phyloP scores from a whole-genome alignment of 768 basidiomycete genomes.

The Boletus vinaceobasis region DNA sequence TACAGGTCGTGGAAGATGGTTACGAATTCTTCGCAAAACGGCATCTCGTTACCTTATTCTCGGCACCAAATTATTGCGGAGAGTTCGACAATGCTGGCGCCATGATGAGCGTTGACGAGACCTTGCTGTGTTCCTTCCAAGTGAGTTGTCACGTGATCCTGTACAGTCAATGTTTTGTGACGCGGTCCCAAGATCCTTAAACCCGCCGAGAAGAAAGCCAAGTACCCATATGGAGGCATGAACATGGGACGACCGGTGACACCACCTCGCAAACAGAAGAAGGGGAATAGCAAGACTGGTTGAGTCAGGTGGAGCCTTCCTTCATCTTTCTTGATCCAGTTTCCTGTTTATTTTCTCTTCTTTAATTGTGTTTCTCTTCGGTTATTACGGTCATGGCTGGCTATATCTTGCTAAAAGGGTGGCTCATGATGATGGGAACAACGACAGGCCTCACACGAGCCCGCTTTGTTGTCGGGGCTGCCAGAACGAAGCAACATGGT shows the following conservation, averaged over 20 bases:
- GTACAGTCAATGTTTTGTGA: not conserved
- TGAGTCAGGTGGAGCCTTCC: conserved; percentile 28
- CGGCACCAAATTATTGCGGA: conserved; percentile 92
- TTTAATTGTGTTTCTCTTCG: conserved; percentile 25
- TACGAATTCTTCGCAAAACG: conserved; percentile 99
- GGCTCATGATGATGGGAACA: conserved; percentile 16
- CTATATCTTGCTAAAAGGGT: conserved; percentile 29
- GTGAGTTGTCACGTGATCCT: conserved; percentile 41
- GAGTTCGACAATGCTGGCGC: conserved; percentile 99
- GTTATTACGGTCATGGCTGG: conserved; percentile 23
- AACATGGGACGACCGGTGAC: conserved; percentile 88
- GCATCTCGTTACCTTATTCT: conserved; percentile 94
- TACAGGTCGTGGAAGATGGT: conserved; percentile 94
- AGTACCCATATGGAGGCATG: conserved; percentile 85
- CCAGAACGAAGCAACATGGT: conserved; percentile 12
- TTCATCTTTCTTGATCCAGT: conserved; percentile 28
- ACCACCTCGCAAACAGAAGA: conserved; percentile 96
- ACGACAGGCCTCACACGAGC: conserved; percentile 15
- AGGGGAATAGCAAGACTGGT: conserved; percentile 80
- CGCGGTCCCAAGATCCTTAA: conserved; percentile 75
- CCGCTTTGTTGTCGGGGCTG: conserved; percentile 5
- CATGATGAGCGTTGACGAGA: conserved; percentile 99
- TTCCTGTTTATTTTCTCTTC: conserved; percentile 31
- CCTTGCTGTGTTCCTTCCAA: conserved; percentile 96
- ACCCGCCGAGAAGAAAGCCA: conserved; percentile 98